These are phyloP conservation scores for Capsaspora owczarzaki DNA, from an alignment of 78 protist species.

Conservation along the genomic window DNA sequence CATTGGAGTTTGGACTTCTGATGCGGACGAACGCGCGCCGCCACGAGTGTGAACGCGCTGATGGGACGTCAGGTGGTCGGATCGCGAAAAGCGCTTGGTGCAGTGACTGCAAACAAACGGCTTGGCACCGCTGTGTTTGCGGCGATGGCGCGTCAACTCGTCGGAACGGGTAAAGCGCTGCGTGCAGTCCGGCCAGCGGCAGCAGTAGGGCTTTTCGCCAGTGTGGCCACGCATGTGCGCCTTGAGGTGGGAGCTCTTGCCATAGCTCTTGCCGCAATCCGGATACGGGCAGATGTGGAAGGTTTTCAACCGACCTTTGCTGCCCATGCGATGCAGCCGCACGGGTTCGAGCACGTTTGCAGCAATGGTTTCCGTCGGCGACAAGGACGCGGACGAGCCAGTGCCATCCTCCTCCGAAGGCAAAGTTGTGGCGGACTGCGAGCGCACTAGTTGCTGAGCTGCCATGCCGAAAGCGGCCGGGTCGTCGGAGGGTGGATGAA, in stretches of 20 bases:
- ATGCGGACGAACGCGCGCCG: too few relatives aligned
- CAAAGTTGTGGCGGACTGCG: too few relatives aligned
- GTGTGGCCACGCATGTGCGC: slow-evolving; percentile 10
- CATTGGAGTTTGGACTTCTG: too few relatives aligned
- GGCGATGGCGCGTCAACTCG: slow-evolving; percentile 8
- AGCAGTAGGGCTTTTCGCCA: slow-evolving; percentile 5
- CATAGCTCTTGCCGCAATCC: neutral
- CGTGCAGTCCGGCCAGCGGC: neutral
- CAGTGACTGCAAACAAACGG: neutral
- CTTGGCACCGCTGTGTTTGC: neutral
- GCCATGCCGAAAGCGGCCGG: neutral
- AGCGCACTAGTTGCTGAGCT: neutral
- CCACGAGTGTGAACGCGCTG: neutral
- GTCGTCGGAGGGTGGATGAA: neutral
- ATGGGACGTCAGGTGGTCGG: slow-evolving; percentile 11
- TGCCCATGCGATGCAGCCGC: neutral
- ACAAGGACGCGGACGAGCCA: too few relatives aligned
- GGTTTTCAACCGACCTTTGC: neutral
- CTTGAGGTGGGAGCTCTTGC: slow-evolving; percentile 4
- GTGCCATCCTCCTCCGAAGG: too few relatives aligned
- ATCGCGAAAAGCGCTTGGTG: neutral
- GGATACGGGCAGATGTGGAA: neutral
- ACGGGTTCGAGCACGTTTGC: neutral
- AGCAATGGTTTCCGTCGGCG: neutral
- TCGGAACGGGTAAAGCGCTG: slow-evolving; percentile 9